phyloP scores from a whole-genome alignment of 2,329 filamentous ascomycete species.

The Aspergillus fumigatus region DNA sequence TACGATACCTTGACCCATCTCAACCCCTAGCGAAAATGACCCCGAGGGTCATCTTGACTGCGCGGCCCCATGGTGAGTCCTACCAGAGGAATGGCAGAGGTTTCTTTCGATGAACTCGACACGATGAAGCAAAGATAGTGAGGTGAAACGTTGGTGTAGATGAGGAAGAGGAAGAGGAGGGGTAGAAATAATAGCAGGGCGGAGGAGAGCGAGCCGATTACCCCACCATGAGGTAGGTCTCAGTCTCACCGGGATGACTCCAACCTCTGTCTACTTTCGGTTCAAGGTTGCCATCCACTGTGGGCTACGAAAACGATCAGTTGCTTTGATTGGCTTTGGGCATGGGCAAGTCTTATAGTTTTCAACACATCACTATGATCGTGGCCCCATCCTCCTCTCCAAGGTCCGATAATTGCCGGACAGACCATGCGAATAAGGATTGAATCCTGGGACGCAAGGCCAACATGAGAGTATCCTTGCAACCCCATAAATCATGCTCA shows the following conservation, averaged over 20 bases:
- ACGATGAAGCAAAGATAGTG: background rate
- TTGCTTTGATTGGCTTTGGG: background rate
- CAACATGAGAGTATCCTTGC: too few relatives aligned
- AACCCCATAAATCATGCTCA: too few relatives aligned
- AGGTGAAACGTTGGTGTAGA: too few relatives aligned
- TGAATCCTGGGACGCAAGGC: background rate
- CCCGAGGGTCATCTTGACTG: constrained; percentile 15
- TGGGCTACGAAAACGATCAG: background rate
- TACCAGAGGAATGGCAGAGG: constrained; percentile 22
- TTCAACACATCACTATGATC: background rate
- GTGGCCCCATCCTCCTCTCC: background rate
- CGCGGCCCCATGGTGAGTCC: constrained; percentile 28
- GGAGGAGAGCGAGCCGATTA: constrained; percentile 4
- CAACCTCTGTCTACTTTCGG: too few relatives aligned
- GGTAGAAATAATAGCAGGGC: constrained; percentile 18
- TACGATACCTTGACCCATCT: constrained; percentile 42
- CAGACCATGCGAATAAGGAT: background rate
- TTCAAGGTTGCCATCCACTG: background rate
- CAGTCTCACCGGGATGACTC: too few relatives aligned
- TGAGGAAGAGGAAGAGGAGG: constrained; percentile 7
- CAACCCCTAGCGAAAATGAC: constrained; percentile 27
- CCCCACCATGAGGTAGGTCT: background rate
- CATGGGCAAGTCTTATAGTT: background rate
- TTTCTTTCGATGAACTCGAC: background rate
- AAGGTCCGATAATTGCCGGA: background rate